Base-by-base conservation (phyloP, 805 yeast species). In the Lachancea nothofagi region DNA sequence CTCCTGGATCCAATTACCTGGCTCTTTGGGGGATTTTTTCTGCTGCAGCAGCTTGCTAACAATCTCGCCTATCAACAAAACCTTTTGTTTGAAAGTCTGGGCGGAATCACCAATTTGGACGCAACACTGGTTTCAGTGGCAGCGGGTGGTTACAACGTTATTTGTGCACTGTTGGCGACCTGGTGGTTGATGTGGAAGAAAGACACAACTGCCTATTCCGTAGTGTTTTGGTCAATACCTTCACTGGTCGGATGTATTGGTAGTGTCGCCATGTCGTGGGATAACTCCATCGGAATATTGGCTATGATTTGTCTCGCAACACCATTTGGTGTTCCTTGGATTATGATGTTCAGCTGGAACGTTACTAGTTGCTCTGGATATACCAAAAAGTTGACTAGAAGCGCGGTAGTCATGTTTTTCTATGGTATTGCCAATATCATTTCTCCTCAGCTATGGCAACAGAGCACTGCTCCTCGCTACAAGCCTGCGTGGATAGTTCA, bases 401-500 rank as follows among this genome's bases (percentile, higher is more conserved):
- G 65, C 44, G 72, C 66, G 20, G 47, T 69, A 45, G 57, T 63
- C 20, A 64, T 72, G 71, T 56, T 66, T n/a, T 65, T 65, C 14
- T 75, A 71, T 42, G 62, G 73, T 42, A 45, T 74, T 36, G 63
- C 75, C 7, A 76, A 77, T 47, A 65, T 76, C 25, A 69, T 75
- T 21, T 70, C 78, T 3, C 80, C 81, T 3, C 81, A 75, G 51
- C 50, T 76, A 25, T 77, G 80, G 79, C 64, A 66, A 51, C 59
- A 50, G 7, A 54, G 49, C n/a, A 71, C 70, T 46, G 64, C 69
- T 6, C 80, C 80, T 34, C 56, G 69, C 41, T 71, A 64, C 47
- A 44, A 54, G 12, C 64, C 68, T 2, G 71, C 77, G 7, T 70
- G 82, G 81, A 61, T 69, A 38, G 76, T 74, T 8, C 81, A 75